Base-by-base conservation (phyloP, 495 filamentous ascomycete species). In the Penicillium pulvis region DNA sequence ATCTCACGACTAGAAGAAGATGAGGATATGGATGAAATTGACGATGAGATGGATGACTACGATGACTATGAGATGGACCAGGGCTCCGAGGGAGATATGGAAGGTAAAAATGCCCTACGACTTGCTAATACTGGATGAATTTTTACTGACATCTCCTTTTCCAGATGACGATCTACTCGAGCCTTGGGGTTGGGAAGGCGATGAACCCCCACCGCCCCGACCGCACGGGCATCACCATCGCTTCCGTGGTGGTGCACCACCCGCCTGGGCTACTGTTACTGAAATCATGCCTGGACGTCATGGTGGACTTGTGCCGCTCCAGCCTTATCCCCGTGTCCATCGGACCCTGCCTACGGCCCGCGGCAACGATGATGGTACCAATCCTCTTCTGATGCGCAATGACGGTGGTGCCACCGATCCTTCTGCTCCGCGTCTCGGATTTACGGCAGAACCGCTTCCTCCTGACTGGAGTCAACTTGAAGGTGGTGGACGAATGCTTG, bases 341-440 rank as follows among this genome's bases (percentile, higher is more conserved):
- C 72, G 84, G 42, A 76, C 73, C 42, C 76, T 82, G 44, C 69
- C 74, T 17, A 73, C 71, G 0, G 20, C 77, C 28, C 82, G 85
- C 24, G 73, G 72, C 14, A 81, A 79, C 43, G 91, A 96, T 63
- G 91, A 96, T 64, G 91, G 90, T 17, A 79, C 81, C 4, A 96
- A 97, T 66, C 92, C 92, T 49, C 79, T 97, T 14, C 83, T 92
- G 52, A 52, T 73, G 70, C 66, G 80, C 10, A 67, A 64, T 35
- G 81, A 78, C 43, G 72, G 76, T 36, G 66, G 69, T 11, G 65
- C 28, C 28, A 4, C 68, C 44, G 75, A 71, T 55, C 64, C 57
- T 28, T 19, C 63, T 43, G 70, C 63, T 46, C 72, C 67, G 59
- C 62, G 65, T 30, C 72, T 74, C 61, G 73, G 61, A 20, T 53